Evolutionary conservation across 2,329 filamentous ascomycete species (phyloP), one percentile per base, ranked within the genome.

Genomic region (Colletotrichum sp.): DNA sequence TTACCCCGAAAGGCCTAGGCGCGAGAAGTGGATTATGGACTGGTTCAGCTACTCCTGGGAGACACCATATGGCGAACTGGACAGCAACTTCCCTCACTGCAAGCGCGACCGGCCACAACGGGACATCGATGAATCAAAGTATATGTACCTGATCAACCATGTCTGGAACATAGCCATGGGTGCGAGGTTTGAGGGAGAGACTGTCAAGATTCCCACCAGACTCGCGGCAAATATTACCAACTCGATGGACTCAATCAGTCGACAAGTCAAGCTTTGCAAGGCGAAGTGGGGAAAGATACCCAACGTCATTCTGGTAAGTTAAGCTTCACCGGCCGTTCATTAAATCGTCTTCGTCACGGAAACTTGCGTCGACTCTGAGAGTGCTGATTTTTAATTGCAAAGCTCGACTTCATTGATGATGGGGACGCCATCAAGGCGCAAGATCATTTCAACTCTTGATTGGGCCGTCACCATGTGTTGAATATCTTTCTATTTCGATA

Each of bases 401-500:
- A 59, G 56, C 56, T 59, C 56, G 56, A 59, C 3, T 59, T 28
- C 26, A 59, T 59, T n/a, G 30, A n/a, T 0, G 56, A 16, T 28
- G 56, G 56, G 5, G 56, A 59, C 26, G 56, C 56, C 12, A 59
- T 59, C 9, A 12, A 13, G 56, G 56, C 16, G 7, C 56, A 59
- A n/a, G 26, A 59, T 16, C 8, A 32, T n/a, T 59, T 59, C 2
- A 59, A 59, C 7, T n/a, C 56, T 2, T 59, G 56, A 59, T 13
- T 4, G 30, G 26, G 56, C 0, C 56, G 16, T 13, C 16, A 28
- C 4, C 10, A 32, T 32, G 30, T n/a, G 28, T 59, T n/a, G 56
- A 0, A 18, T 48, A 1, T 0, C 6, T 13, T 52, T 21, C 0
- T 6, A 21, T 52, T 21, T 52, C 10, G 0, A 1, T 21, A 52